Base-by-base conservation (phyloP, 2,329 filamentous ascomycete species). In the Colletotrichum liriopes region DNA sequence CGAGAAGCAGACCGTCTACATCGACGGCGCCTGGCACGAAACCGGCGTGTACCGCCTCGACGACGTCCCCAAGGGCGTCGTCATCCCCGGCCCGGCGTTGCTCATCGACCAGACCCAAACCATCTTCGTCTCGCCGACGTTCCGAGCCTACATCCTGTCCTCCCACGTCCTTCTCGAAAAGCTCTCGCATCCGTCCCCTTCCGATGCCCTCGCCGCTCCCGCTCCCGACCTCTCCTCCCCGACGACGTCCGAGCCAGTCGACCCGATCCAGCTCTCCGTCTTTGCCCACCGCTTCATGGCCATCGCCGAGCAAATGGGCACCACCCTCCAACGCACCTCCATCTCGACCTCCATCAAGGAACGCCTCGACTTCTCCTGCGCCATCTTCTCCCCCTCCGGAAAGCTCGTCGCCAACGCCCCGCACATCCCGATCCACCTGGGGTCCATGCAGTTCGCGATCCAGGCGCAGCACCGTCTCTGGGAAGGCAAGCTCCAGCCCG, bases 291-390 rank as follows among this genome's bases (percentile, higher is more conserved):
- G 88, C 0, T 89, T 90, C 80, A 89, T 90, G 88, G 85, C 86
- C 3, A 89, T 90, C 26, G 88, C 88, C 0, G 88, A 90, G 71
- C 88, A 90, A 73, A 90, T 89, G 87, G 88, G 88, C 43, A 85
- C 85, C 6, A 88, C 87, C 0, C 79, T 90, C 20, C 87, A 89
- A 63, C 86, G 87, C 74, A 90, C 88, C 0, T 85, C 85, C 0
- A 86, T 90, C 12, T 88, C 86, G 0, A 87, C 85, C 12, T 85
- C 83, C 58, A 84, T 85, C 72, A 84, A 82, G 65, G 83, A 85
- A 67, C 79, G 83, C 5, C 77, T 85, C 1, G 83, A 85, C 76
- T 85, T 84, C 68, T 84, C 82, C 0, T 85, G 83, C 39, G 83
- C 83, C 12, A 77, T 85, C 23, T 85, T 85, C 71, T 82, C 81